Base-by-base conservation (phyloP, 805 yeast species). In the Saitoella complicata region DNA sequence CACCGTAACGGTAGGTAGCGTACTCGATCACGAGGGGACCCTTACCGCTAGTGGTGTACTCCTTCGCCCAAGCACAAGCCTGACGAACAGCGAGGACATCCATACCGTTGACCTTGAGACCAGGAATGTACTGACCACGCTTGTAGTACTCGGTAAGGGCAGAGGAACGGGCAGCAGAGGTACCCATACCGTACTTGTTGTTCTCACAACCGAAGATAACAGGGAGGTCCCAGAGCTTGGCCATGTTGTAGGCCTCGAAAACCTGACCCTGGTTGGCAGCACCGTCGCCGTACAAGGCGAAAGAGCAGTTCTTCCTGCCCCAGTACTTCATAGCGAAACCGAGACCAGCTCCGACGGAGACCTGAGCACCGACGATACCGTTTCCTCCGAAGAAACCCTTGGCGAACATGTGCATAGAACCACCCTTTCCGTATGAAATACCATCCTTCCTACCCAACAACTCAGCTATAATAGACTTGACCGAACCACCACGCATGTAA, bases 161-260 rank as follows among this genome's bases (percentile, higher is more conserved):
- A 44, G 96, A 86, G 9, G 96, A 86, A 71, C 98, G 81, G 41
- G 95, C 67, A 45, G 97, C 97, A 52, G 98, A 69, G 44, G 98
- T 91, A 71, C 98, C 98, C 98, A 91, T 91, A 75, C 98, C 98
- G 66, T 91, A 91, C 71, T 86, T 91, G 79, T 91, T 91, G 76
- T 91, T 91, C 70, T 91, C 98, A 74, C 98, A 91, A 51, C 91
- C 85, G 62, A 85, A 91, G 52, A 91, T 69, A 62, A 84, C 80
- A 55, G 98, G 98, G 61, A 91, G 74, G 68, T 87, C 78, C 95
- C 95, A 91, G 63, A 91, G 76, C 70, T 91, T 91, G 61, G 98
- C 98, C 97, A 91, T 91, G 78, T 91, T 91, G 75, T 73, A 91
- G 44, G 96, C 65, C 72, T 91, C 98, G 58, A 91, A 91, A 50